These are phyloP conservation scores for Magnusiomyces magnusii DNA, from an alignment of 1,139 yeast species.

Conservation along the genomic window DNA sequence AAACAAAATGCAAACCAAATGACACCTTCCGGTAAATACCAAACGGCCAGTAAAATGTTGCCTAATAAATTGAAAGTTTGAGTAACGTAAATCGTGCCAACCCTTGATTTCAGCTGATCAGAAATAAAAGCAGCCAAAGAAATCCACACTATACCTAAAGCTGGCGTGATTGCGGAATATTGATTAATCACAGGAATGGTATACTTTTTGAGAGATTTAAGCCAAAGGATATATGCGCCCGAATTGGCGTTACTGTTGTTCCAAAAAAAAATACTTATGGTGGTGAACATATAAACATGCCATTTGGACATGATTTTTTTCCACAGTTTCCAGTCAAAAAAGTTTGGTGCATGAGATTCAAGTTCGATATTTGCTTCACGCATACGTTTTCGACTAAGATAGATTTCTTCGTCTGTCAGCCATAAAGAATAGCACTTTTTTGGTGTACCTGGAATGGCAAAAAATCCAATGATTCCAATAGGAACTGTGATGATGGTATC, in stretches of 20 bases:
- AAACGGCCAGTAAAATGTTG: conserved; percentile 40
- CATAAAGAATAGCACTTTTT: conserved; percentile 41
- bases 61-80: conserved; percentile 44
- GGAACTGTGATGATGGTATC: conserved; percentile 55
- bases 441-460: conserved; percentile 65
- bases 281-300: conserved; percentile 40
- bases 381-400: conserved; percentile 48
- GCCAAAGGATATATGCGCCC: conserved; percentile 50
- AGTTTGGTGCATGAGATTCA: conserved; percentile 9
- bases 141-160: conserved; percentile 45
- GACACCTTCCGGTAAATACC: conserved; percentile 41
- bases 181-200: conserved; percentile 37
- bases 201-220: conserved; percentile 42
- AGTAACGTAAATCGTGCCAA: conserved; percentile 50
- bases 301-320: conserved; percentile 42
- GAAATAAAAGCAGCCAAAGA: conserved; percentile 40
- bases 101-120: conserved; percentile 47
- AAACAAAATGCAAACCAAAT: conserved; percentile 42
- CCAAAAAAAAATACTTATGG: conserved; percentile 56
- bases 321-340: conserved; percentile 35
- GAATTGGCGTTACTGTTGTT: conserved; percentile 45
- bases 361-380: conserved; percentile 8
- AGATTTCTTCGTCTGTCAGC: conserved; percentile 57
- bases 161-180: conserved; percentile 43
- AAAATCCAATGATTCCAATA: conserved; percentile 56